Base-by-base conservation (phyloP, 2,329 filamentous ascomycete species). In the Pseudogymnoascus sp. region DNA sequence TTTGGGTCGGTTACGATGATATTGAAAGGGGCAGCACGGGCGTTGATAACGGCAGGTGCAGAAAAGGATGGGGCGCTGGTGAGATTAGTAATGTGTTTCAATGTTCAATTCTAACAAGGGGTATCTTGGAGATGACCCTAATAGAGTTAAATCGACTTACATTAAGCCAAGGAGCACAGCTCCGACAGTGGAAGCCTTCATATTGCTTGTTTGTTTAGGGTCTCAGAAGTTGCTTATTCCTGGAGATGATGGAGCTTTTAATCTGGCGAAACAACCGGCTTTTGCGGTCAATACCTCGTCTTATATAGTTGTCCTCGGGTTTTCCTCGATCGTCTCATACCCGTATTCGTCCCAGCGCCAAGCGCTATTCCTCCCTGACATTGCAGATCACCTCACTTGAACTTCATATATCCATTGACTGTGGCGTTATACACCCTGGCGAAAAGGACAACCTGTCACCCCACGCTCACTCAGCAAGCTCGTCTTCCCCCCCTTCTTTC, bases 391-490 rank as follows among this genome's bases (percentile, higher is more conserved):
- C 49, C 8, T 33, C 49, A 55, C 49, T 33, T 33, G 26, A 55
- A 19, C 29, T 55, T 55, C 49, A 55, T 55, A 55, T 55, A 33
- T 19, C 49, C n/a, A 55, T 19, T 33, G 5, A 55, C 26, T 55
- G 29, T 55, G 49, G 49, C 49, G 49, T 33, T 33, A 55, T 55
- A 4, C 6, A 55, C 33, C 49, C 26, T 55, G 16, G 49, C 11
- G 45, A 4, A n/a, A 29, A n/a, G 26, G 26, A 33, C 26, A 19
- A 19, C 19, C 31, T n/a, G 21, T 26, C 49, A 1, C 49, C 19
- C 16, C 49, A 33, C n/a, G n/a, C n/a, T 55, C 45, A 52, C 45
- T 29, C n/a, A 55, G 49, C 49, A 55, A 55, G 49, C 49, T 33
- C 26, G 49, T 14, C 49, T 21, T 33, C 16, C 12, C 10, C 19